Percentiles rank a stretch among this genome's conserved stretches.
Evolutionary conservation across 306 rosid species (phyloP).

Genomic region (Sindora glabra): DNA sequence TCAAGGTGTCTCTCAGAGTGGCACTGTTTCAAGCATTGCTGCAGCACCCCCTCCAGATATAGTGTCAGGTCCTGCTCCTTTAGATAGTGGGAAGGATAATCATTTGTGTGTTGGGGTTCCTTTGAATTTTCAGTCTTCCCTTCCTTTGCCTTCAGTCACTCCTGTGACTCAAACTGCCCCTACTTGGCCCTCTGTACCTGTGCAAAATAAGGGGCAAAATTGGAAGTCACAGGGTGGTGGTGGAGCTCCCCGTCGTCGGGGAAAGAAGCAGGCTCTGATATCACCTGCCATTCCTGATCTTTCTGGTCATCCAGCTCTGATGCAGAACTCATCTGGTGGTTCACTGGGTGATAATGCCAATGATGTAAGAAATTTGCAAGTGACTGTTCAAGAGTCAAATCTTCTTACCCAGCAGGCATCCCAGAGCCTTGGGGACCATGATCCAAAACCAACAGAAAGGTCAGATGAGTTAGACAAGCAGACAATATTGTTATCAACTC

Average conservation of each 20-base stretch:
- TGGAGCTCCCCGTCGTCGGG: constrained; percentile 74
- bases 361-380: constrained; percentile 23
- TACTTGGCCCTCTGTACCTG: constrained; percentile 35
- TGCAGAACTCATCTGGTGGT: constrained; percentile 32
- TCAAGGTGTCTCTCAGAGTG: constrained; percentile 36
- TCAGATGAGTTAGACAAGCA: constrained; percentile 36
- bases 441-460: constrained; percentile 25
- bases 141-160: constrained; percentile 35
- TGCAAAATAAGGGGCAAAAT: constrained; percentile 44
- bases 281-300: constrained; percentile 33
- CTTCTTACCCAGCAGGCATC: constrained; percentile 25
- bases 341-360: constrained; percentile 22
- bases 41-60: constrained; percentile 29
- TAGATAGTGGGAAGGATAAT: constrained; percentile 27
- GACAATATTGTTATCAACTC: constrained; percentile 27
- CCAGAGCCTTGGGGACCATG: constrained; percentile 29
- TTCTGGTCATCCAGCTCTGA: constrained; percentile 32
- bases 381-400: constrained; percentile 31
- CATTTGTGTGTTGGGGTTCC: constrained; percentile 27
- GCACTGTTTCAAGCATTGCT: constrained; percentile 25
- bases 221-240: constrained; percentile 52
- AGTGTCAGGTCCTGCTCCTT: constrained; percentile 36
- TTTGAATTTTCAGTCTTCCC: constrained; percentile 38
- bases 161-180: constrained; percentile 39
- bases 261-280: constrained; percentile 51